These are phyloP conservation scores for Colletotrichum destructivum DNA, from an alignment of 2,329 filamentous ascomycete genomes.

Conservation along the genomic window DNA sequence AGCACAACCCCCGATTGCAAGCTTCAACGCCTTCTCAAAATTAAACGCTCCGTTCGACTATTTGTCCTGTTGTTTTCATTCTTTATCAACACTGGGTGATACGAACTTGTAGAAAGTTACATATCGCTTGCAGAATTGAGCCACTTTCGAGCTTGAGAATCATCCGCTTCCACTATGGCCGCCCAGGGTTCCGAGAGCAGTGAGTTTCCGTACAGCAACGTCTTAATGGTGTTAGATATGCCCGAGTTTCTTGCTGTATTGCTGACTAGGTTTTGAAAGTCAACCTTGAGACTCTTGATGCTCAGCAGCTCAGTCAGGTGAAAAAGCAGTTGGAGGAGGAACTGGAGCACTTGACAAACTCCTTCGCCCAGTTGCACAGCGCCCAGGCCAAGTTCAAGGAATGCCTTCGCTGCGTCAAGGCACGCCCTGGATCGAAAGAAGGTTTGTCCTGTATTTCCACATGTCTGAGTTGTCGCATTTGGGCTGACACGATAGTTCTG, in stretches of 20 bases:
- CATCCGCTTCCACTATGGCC: slow-evolving; percentile 21
- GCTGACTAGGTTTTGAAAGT: slow-evolving; percentile 55
- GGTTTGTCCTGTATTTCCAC: slow-evolving; percentile 46
- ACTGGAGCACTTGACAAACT: slow-evolving; percentile 92
- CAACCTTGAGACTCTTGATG: slow-evolving; percentile 81
- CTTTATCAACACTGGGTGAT: too few relatives aligned
- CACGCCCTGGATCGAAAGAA: slow-evolving; percentile 51
- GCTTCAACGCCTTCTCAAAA: background rate
- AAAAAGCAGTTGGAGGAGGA: slow-evolving; percentile 98
- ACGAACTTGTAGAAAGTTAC: background rate
- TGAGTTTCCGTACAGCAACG: background rate
- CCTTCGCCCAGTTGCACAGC: slow-evolving; percentile 89
- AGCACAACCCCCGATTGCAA: background rate
- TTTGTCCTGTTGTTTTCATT: too few relatives aligned
- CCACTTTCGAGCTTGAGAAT: background rate
- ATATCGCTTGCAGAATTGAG: too few relatives aligned
- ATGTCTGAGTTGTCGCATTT: background rate
- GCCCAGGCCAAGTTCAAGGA: slow-evolving; percentile 95
- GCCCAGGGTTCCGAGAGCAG: slow-evolving; percentile 38
- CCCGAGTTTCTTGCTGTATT: background rate
- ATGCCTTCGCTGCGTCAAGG: slow-evolving; percentile 83
- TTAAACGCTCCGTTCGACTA: background rate
- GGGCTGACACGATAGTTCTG: slow-evolving; percentile 4
- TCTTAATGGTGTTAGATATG: background rate
- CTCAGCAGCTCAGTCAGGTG: slow-evolving; percentile 88